Evolutionary conservation across 2,329 filamentous ascomycete genomes (phyloP).

Genomic region (Ceratocystiopsis minuta): DNA sequence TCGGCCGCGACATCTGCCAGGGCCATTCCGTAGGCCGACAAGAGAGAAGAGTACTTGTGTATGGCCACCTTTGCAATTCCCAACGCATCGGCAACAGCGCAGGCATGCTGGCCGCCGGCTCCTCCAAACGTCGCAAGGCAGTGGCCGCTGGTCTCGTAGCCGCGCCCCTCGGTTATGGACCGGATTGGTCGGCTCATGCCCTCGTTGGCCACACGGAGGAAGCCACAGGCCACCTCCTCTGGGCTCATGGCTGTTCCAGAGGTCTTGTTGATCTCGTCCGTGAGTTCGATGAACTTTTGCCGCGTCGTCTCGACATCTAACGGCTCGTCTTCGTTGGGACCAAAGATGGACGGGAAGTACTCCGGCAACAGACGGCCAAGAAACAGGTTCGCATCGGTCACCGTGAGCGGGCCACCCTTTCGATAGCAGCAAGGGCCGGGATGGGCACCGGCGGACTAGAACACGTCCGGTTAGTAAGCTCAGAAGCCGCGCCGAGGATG

Average conservation of each 20-base stretch:
- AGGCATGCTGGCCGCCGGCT: conserved; percentile 77
- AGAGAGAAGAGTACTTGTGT: conserved; percentile 70
- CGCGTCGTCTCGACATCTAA: conserved; percentile 50
- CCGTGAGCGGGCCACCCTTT: conserved; percentile 25
- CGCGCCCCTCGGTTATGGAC: conserved; percentile 81
- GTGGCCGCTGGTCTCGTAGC: conserved; percentile 76
- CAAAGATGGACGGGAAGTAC: conserved; percentile 52
- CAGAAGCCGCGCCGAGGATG: no score
- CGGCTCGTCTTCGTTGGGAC: conserved; percentile 45
- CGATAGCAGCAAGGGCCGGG: conserved; percentile 51
- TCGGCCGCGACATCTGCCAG: no score
- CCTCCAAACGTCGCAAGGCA: conserved; percentile 83
- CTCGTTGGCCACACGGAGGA: conserved; percentile 44
- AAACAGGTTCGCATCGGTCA: conserved; percentile 50
- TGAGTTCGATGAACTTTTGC: conserved; percentile 73
- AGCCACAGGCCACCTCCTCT: conserved; percentile 22
- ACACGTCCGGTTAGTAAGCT: no score
- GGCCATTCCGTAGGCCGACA: conserved; percentile 38
- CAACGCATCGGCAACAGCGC: conserved; percentile 67
- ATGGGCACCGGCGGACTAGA: no score
- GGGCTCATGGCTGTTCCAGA: no score
- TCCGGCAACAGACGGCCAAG: conserved; percentile 36
- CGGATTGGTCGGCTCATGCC: conserved; percentile 80
- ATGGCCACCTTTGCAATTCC: conserved; percentile 72
- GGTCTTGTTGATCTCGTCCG: conserved; percentile 49